Evolutionary conservation across 805 yeast genomes (phyloP), one percentile per base, ranked within the genome.

Genomic region (Pichia nanzhaoensis): DNA sequence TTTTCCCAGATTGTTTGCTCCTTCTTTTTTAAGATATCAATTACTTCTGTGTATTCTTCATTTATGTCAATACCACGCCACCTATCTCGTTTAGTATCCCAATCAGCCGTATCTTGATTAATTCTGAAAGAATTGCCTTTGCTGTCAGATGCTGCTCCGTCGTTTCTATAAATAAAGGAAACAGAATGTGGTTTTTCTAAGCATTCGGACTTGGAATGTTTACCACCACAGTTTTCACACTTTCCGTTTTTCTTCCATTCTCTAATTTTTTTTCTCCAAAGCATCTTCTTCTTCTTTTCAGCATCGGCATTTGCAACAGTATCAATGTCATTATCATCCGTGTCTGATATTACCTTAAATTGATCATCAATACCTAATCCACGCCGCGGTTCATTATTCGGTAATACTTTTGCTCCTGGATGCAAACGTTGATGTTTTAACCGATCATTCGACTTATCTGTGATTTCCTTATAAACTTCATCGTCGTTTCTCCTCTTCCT

Each of bases 51-150:
- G 67, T 84, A 85, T 43, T 83, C 87, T 10, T 69, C 66, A 8
- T 55, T 56, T 9, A 77, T 70, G 38, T 82, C 80, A 57, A 78
- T 84, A 0, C 95, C 95, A 56, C 75, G 83, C 95, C 93, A 86
- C 47, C 87, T 69, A 61, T 86, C 95, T 47, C 89, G 65, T 51
- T 81, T 82, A 10, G 80, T 74, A 55, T 84, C 95, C 73, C 80
- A 86, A 38, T 72, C 74, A 22, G 62, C 65, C 2, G 57, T 64
- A 40, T 55, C 61, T 38, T 52, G 62, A 39, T 46, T 53, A 40
- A 41, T 49, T 14, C 46, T 48, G 36, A 50, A 47, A 3, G 34
- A 4, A 3, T 18, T 16, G 5, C 43, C 43, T 54, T 39, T 31
- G 7, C 42, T 44, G 54, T 39, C 40, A 42, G 5, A 30, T 9